A percentile compares a stretch with the other conserved stretches of the same genome.
Evolutionary conservation across 495 filamentous ascomycete genomes (phyloP).

Genomic region (Penicillium macrosclerotiorum): DNA sequence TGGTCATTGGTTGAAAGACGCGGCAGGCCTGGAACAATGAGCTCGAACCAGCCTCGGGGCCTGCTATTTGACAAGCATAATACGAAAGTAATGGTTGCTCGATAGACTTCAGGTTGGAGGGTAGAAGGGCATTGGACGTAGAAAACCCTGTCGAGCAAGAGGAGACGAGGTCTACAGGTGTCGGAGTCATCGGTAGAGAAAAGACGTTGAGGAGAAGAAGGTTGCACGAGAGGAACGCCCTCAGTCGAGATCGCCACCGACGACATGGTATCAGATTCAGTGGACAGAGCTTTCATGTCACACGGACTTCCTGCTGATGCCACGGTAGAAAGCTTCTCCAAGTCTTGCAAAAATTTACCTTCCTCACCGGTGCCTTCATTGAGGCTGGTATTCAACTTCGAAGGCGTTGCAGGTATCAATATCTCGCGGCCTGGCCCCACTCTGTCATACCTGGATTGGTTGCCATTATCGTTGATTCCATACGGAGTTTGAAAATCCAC

Average conservation of each 20-base stretch:
- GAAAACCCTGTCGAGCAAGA: constrained; percentile 21
- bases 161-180: constrained; percentile 15
- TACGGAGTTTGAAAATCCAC: too few species aligned
- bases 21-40: constrained; percentile 34
- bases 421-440: neutral
- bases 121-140: constrained; percentile 14
- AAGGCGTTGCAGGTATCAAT: neutral
- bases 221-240: neutral
- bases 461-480: neutral
- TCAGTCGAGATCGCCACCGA: neutral
- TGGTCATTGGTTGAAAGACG: constrained; percentile 16
- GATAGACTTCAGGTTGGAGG: constrained; percentile 18
- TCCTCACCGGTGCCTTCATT: neutral
- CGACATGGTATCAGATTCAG: neutral
- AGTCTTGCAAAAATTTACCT: neutral
- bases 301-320: constrained; percentile 12
- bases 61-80: constrained; percentile 17
- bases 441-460: neutral
- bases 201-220: neutral
- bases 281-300: constrained; percentile 2
- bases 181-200: neutral
- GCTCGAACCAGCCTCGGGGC: constrained; percentile 27
- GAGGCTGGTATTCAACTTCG: neutral
- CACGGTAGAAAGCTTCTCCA: constrained; percentile 12
- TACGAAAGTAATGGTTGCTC: constrained; percentile 18